Evolutionary conservation across 2,329 filamentous ascomycete genomes (phyloP).

Genomic region (Coniochaeta sp.): DNA sequence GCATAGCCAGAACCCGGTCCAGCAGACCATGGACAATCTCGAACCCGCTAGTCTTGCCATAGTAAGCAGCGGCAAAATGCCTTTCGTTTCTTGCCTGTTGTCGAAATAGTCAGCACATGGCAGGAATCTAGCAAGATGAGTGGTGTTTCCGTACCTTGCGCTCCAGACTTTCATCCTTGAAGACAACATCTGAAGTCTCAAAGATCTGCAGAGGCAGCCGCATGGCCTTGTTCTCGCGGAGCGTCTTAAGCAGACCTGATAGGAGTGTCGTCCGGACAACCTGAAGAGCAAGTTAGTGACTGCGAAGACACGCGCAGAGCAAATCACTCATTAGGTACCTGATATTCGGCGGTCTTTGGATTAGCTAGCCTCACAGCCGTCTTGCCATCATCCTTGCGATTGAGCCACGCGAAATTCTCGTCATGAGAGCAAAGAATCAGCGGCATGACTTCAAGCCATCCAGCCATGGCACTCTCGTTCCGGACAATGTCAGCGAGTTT

Average conservation of each 20-base stretch:
- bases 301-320: not conserved
- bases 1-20: constrained; percentile 87
- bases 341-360: constrained; percentile 88
- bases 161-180: constrained; percentile 78
- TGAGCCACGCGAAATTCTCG: constrained; percentile 95
- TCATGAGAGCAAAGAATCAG: constrained; percentile 95
- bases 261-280: constrained; percentile 73
- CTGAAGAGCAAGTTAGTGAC: not conserved
- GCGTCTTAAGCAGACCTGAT: constrained; percentile 85
- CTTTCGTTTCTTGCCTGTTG: constrained; percentile 71
- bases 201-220: constrained; percentile 86
- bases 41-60: constrained; percentile 89
- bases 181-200: constrained; percentile 82
- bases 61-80: constrained; percentile 94
- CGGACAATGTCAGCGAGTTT: constrained; percentile 91
- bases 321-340: constrained; percentile 41
- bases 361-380: constrained; percentile 82
- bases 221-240: constrained; percentile 88
- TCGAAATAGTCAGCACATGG: not conserved
- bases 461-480: constrained; percentile 82
- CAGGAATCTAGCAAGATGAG: not conserved
- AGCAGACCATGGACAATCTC: constrained; percentile 92
- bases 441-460: constrained; percentile 94
- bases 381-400: constrained; percentile 78
- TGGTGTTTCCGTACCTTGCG: constrained; percentile 43